phyloP scores from a whole-genome alignment of 306 rosid genomes.

The Glycine latifolia region DNA sequence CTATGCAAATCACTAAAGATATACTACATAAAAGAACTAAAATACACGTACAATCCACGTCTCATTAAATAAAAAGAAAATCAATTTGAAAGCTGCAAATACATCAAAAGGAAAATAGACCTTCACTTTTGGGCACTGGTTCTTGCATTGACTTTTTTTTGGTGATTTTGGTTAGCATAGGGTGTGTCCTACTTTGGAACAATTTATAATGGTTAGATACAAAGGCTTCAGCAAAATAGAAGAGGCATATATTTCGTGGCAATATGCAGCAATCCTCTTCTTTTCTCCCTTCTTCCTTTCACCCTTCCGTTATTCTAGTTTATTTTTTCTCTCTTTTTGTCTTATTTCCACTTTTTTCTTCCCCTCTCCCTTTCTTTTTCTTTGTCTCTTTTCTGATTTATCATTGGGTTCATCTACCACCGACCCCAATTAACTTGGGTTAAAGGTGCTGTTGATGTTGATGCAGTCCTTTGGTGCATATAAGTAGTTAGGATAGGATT shows the following conservation, averaged over 20 bases:
- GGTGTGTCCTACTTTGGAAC: constrained; percentile 28
- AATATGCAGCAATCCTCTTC: too few relatives aligned
- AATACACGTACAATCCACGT: background rate
- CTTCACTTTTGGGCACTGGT: background rate
- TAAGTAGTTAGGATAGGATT: constrained; percentile 27
- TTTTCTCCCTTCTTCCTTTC: too few relatives aligned
- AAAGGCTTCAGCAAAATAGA: constrained; percentile 23
- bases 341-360: too few relatives aligned
- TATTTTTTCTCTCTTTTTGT: too few relatives aligned
- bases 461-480: constrained; percentile 6
- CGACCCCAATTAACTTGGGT: too few relatives aligned
- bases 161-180: background rate
- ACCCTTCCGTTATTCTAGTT: too few relatives aligned
- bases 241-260: background rate
- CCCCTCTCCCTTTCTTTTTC: too few relatives aligned
- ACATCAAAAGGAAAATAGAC: background rate
- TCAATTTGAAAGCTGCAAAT: background rate
- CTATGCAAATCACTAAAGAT: background rate
- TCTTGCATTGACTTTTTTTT: constrained; percentile 17
- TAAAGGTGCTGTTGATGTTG: too few relatives aligned
- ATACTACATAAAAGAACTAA: constrained; percentile 5
- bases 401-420: too few relatives aligned
- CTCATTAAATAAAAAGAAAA: background rate
- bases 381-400: too few relatives aligned
- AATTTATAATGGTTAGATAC: constrained; percentile 26